Evolutionary conservation across 1,284 basidiomycete genomes (phyloP), one percentile per base, ranked within the genome.

Genomic region (Leccinum solheimii): DNA sequence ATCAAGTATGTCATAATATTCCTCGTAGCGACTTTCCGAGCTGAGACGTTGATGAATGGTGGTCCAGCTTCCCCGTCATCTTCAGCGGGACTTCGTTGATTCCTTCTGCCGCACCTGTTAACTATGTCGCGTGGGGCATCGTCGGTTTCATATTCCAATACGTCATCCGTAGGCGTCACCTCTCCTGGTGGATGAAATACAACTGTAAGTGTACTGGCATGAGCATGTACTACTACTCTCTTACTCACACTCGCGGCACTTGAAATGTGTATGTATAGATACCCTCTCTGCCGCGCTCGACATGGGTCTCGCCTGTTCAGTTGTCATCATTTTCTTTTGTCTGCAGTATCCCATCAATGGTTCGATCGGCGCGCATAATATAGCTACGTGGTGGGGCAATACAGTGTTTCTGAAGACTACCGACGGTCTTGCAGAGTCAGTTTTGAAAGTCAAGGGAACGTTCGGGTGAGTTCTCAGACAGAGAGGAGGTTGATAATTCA

Each of bases 161-260:
- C 63, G 65, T 81, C 67, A 80, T 83, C 60, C 78, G 82, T 40
- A 74, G 80, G 60, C 76, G 79, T 34, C 70, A 81, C 64, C 82
- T 83, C 67, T 72, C 76, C 30, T 84, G 83, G 82, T 84, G 83
- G 82, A 77, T 80, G 6, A 80, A 83, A 73, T 86, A 85, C 72
- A 84, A 84, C 69, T 84, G 72, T 72, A 52, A n/a, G 68, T 45
- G 53, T 56, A 11, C 45, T 38, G 36, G 36, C 14, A 38, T 38
- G 36, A 23, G 36, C 23, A 48, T 13, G 8, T 16, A 51, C 48
- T 2, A 36, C 34, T 36, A 38, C 36, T 38, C 36, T 38, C 36
- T 38, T 38, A 38, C 36, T 38, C 36, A 38, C 36, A 36, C 34
- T 38, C 49, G 10, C 14, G 21, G 10, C 14, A 38, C 36, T 38